Evolutionary conservation across 1,139 yeast genomes (phyloP).

Genomic region (Sporopachydermia cereana): DNA sequence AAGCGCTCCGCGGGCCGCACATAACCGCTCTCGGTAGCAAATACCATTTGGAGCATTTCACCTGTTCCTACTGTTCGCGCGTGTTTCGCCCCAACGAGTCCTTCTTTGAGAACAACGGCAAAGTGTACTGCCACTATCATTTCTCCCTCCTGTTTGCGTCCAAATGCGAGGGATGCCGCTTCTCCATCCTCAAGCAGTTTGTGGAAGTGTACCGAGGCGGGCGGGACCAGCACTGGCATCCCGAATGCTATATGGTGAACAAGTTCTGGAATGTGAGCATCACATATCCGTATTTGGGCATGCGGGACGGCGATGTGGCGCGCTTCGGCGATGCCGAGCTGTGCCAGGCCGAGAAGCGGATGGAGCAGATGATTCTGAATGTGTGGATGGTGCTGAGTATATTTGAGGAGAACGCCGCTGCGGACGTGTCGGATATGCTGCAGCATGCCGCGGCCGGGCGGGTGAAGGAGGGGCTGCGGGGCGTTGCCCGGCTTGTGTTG

Average conservation of each 20-base stretch:
- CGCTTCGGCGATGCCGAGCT: slow-evolving; percentile 32
- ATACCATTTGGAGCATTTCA: slow-evolving; percentile 91
- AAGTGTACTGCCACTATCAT: slow-evolving; percentile 84
- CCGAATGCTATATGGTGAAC: slow-evolving; percentile 96
- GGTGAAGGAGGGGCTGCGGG: slow-evolving; percentile 54
- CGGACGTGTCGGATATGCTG: slow-evolving; percentile 86
- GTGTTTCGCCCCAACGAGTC: slow-evolving; percentile 90
- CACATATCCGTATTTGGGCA: background rate
- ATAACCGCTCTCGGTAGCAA: slow-evolving; percentile 88
- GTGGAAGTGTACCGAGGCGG: slow-evolving; percentile 91
- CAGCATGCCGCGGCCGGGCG: slow-evolving; percentile 72
- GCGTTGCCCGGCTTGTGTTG: slow-evolving; percentile 64
- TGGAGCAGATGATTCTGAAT: slow-evolving; percentile 59
- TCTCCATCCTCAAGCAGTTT: slow-evolving; percentile 86
- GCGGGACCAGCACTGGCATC: slow-evolving; percentile 96
- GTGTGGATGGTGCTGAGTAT: slow-evolving; percentile 86
- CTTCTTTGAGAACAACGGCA: slow-evolving; percentile 77
- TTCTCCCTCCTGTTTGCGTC: slow-evolving; percentile 78
- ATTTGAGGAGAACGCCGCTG: slow-evolving; percentile 88
- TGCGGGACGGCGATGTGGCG: background rate
- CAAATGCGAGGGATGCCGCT: slow-evolving; percentile 87
- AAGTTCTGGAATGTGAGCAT: slow-evolving; percentile 91
- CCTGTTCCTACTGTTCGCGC: slow-evolving; percentile 77
- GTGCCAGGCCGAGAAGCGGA: slow-evolving; percentile 45
- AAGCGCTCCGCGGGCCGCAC: slow-evolving; percentile 84